These are phyloP conservation scores for Colletotrichum siamense DNA, from an alignment of 2,329 filamentous ascomycete genomes.

Conservation along the genomic window DNA sequence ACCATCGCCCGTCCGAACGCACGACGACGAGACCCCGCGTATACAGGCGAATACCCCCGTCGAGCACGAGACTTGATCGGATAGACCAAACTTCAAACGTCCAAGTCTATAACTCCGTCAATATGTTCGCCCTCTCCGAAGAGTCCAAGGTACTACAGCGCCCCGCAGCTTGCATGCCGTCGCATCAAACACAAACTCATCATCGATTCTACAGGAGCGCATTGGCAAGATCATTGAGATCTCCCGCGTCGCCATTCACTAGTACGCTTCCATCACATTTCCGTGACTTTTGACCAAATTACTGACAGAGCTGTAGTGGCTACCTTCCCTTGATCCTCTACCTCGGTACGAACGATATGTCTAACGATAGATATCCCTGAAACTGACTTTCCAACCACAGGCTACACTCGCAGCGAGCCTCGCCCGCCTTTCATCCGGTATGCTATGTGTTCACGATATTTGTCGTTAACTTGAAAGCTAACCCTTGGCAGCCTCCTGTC, in stretches of 20 bases:
- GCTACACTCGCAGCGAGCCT: slow-evolving; percentile 94
- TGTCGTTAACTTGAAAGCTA: slow-evolving; percentile 17
- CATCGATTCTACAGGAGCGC: slow-evolving; percentile 73
- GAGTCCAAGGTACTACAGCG: slow-evolving; percentile 82
- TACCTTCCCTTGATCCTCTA: slow-evolving; percentile 97
- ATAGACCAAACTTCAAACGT: background rate
- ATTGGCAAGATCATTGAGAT: slow-evolving; percentile 96
- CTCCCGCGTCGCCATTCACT: slow-evolving; percentile 92
- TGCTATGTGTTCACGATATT: slow-evolving; percentile 15
- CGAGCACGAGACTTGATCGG: background rate
- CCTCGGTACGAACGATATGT: slow-evolving; percentile 69
- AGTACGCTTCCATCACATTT: slow-evolving; percentile 62
- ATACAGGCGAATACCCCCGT: background rate
- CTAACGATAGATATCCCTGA: background rate
- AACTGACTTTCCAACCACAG: slow-evolving; percentile 48
- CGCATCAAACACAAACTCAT: slow-evolving; percentile 2
- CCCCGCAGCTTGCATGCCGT: background rate
- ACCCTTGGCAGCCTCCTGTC: slow-evolving; percentile 60
- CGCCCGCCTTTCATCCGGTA: slow-evolving; percentile 74
- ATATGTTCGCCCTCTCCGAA: slow-evolving; percentile 80
- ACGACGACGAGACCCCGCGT: slow-evolving; percentile 17
- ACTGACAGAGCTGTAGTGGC: slow-evolving; percentile 66
- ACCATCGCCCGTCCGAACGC: slow-evolving; percentile 6
- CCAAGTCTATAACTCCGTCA: slow-evolving; percentile 28
- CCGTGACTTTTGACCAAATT: background rate